Evolutionary conservation across 352 stramenopile genomes (phyloP), one percentile per base, ranked within the genome.

Genomic region (Phytophthora pseudosyringae): DNA sequence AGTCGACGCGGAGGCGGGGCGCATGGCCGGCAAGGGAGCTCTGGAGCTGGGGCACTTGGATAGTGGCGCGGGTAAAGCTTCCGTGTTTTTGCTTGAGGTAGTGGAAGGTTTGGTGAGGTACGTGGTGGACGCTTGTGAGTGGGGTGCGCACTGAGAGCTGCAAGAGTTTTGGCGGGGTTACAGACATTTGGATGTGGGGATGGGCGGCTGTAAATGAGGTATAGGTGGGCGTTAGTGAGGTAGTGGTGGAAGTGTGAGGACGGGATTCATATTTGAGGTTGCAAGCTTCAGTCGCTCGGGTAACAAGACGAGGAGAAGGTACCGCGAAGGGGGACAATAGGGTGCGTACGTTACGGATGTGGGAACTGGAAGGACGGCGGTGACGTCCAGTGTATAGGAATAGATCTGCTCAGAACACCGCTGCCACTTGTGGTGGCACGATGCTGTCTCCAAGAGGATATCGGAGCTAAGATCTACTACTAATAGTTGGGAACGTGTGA

Each of bases 41-140:
- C 21, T 45, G n/a, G 39, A 45, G 35, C 35, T 21, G 12, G 9
- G 5, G 16, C 5, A n/a, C 12, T 44, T 56, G 33, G 48, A 45
- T 56, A 26, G 9, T 44, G 32, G 46, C 16, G 25, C n/a, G 1
- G 12, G 21, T 21, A 44, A 56, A 56, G 11, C 48, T 56, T 56
- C 48, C 48, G 48, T 45, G 45, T 54, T 54, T 44, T 26, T 33
- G 18, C 25, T 38, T 56, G 48, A 56, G 48, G 48, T 26, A 9
- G 0, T 21, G 11, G 3, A 11, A 9, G 6, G 5, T 35, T 35
- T 35, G 18, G 8, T 35, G 48, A 44, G 48, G 47, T 3, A 32
- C 15, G 21, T 38, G 18, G 48, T n/a, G 32, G 48, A 56, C 48
- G 11, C 18, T 15, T 32, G 21, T 18, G 39, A 26, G 36, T 5